A percentile compares a stretch with the other conserved stretches of the same genome.
Evolutionary conservation across 1,139 yeast genomes (phyloP).

Genomic region (Blastobotrys capitulatus): DNA sequence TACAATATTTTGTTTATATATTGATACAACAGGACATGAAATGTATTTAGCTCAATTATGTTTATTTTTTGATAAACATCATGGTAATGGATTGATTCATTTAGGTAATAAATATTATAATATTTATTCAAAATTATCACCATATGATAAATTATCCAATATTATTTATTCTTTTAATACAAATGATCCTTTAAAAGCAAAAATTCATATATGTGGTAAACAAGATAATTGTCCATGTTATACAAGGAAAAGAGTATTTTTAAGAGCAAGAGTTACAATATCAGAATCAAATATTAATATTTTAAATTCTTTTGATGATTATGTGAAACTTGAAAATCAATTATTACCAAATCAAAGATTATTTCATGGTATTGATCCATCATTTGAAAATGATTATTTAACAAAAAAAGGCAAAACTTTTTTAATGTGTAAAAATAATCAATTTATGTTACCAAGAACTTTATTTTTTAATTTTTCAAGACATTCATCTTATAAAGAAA

Average conservation of each 20-base stretch:
- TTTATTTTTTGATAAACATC: not conserved
- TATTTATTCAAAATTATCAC: not conserved
- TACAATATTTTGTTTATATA: not conserved
- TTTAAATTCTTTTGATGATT: not conserved
- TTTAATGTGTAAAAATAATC: not conserved
- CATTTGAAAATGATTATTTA: not conserved
- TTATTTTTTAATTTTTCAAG: conserved; percentile 45
- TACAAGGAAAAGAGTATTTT: conserved; percentile 24
- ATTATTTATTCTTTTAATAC: not conserved
- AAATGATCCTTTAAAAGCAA: not conserved
- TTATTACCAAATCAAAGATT: not conserved
- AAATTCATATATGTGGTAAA: conserved; percentile 3
- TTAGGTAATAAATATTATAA: conserved; percentile 21
- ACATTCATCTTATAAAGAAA: conserved; percentile 50
- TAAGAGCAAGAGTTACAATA: not conserved
- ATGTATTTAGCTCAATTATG: not conserved
- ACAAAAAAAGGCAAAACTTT: not conserved
- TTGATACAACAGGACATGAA: conserved; percentile 5
- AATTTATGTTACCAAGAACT: conserved; percentile 10
- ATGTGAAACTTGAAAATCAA: not conserved
- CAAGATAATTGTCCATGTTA: not conserved
- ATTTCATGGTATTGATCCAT: not conserved
- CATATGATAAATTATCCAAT: not conserved
- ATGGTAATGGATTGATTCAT: conserved; percentile 31
- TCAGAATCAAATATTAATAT: not conserved